Conservation (phyloP, 192 early-diverging fungal genomes). For the Spinellus fusiger region DNA sequence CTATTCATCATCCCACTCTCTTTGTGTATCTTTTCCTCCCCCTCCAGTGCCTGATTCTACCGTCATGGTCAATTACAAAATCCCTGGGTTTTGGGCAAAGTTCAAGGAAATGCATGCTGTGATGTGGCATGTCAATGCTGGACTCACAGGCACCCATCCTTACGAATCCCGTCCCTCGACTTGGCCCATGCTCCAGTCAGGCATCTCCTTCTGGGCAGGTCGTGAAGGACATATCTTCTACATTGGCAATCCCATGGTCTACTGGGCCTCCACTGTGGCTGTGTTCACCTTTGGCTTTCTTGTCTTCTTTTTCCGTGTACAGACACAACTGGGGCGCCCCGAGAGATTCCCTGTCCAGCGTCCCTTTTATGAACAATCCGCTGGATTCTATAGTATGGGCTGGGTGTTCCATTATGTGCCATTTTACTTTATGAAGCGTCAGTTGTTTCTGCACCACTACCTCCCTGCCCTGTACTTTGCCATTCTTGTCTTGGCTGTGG, state of each 20-base stretch:
- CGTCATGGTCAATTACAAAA: conserved; percentile 51
- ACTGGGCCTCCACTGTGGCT: conserved; percentile 63
- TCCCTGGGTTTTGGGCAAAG: conserved; percentile 75
- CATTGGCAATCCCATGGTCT: conserved; percentile 86
- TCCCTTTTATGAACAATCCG: conserved; percentile 47
- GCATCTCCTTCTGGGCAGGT: conserved; percentile 84
- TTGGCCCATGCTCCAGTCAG: conserved; percentile 82
- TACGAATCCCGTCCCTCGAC: conserved; percentile 86
- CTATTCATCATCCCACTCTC: too few species aligned
- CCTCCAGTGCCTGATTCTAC: conserved; percentile 51
- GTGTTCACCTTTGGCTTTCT: conserved; percentile 58
- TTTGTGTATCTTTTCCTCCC: not conserved
- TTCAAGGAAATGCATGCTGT: conserved; percentile 82
- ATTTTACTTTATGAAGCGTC: conserved; percentile 87
- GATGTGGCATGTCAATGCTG: conserved; percentile 88
- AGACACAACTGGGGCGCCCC: conserved; percentile 50
- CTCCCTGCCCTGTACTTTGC: conserved; percentile 89
- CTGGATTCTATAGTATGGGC: conserved; percentile 63
- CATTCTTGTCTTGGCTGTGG: conserved; percentile 62
- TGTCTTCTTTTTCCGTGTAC: conserved; percentile 44
- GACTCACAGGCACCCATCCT: conserved; percentile 83
- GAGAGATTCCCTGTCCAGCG: conserved; percentile 28
- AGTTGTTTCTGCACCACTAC: conserved; percentile 92
- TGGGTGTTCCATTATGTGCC: conserved; percentile 85
- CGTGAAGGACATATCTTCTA: conserved; percentile 75